Evolutionary conservation across 352 stramenopile species (phyloP).

Genomic region (Phytopythium boreale): DNA sequence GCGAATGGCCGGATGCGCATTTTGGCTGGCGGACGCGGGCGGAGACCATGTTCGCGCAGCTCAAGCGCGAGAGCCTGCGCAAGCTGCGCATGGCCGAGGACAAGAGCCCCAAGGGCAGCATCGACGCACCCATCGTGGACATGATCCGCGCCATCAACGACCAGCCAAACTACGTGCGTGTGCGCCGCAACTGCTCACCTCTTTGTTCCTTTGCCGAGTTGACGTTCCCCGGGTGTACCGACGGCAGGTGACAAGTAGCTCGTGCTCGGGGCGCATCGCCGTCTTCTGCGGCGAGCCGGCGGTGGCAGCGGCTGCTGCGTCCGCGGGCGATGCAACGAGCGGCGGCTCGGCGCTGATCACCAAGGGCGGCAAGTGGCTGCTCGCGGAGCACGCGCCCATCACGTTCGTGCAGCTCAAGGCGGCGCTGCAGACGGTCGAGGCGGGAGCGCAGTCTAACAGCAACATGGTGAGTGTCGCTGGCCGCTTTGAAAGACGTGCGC

Average conservation of each 20-base stretch:
- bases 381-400: constrained; percentile 77
- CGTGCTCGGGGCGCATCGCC: constrained; percentile 88
- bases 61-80: constrained; percentile 84
- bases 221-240: background rate
- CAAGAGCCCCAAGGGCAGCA: constrained; percentile 90
- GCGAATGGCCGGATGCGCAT: background rate
- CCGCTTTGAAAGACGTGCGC: no score
- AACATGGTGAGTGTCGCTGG: constrained; percentile 54
- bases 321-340: constrained; percentile 11
- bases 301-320: background rate
- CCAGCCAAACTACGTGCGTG: constrained; percentile 78
- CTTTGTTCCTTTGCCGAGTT: background rate
- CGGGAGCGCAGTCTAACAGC: constrained; percentile 24
- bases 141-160: constrained; percentile 87
- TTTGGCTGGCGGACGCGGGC: background rate
- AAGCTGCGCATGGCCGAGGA: constrained; percentile 81
- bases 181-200: background rate
- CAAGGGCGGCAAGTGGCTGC: constrained; percentile 88
- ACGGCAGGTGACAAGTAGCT: constrained; percentile 85
- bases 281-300: constrained; percentile 71
- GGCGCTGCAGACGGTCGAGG: constrained; percentile 38
- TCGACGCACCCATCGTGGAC: constrained; percentile 88
- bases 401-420: constrained; percentile 62
- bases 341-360: constrained; percentile 58
- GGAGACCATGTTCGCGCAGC: constrained; percentile 62